These are phyloP conservation scores for Cydonia oblonga DNA, from an alignment of 331 rosid species.

Conservation along the genomic window DNA sequence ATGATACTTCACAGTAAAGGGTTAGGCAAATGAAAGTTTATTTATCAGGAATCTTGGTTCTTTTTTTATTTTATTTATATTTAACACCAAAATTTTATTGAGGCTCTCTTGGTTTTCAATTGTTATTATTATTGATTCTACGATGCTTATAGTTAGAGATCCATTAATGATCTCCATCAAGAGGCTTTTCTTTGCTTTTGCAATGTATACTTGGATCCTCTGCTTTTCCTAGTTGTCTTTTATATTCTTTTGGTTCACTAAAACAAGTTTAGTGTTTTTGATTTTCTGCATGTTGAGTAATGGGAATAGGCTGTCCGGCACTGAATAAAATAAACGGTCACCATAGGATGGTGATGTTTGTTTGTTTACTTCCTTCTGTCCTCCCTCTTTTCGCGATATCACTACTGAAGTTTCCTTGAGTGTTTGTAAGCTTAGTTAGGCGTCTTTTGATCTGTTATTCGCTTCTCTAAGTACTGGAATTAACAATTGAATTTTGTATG, in stretches of 20 bases:
- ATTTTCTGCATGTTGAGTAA: neutral
- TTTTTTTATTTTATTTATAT: neutral
- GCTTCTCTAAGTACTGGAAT: neutral
- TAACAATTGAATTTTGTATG: neutral
- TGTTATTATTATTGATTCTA: neutral
- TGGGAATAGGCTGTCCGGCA: neutral
- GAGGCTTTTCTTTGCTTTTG: neutral
- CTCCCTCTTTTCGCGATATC: too few species aligned
- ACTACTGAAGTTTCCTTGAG: neutral
- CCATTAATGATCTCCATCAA: neutral
- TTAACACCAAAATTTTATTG: neutral
- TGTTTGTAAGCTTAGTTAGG: neutral
- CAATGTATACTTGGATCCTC: neutral
- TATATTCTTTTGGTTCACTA: neutral
- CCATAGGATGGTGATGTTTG: neutral
- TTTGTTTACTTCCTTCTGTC: neutral
- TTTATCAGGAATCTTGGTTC: neutral
- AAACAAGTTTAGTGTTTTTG: neutral
- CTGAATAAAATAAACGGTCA: neutral
- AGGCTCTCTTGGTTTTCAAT: neutral
- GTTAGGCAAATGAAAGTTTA: neutral
- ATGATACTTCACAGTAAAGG: neutral
- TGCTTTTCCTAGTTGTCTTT: neutral
- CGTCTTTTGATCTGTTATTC: neutral
- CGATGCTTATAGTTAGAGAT: neutral